Percentiles rank a stretch among this genome's conserved stretches.
Conservation (phyloP, 805 yeast species). For the Lachancea mirantina region DNA sequence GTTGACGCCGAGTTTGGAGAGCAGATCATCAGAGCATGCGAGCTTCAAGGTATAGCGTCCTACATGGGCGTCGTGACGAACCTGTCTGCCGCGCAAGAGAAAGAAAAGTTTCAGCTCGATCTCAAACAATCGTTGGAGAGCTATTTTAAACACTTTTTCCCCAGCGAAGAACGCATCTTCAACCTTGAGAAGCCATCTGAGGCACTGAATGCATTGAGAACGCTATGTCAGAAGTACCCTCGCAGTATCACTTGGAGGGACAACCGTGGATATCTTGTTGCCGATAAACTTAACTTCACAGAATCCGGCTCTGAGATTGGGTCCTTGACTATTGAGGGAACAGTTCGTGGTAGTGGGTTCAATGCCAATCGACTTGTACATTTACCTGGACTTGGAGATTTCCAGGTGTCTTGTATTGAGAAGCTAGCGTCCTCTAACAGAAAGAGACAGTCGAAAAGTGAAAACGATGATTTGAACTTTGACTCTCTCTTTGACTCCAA, state of each 20-base stretch:
- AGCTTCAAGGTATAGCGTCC: constrained; percentile 86
- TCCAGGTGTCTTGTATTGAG: constrained; percentile 63
- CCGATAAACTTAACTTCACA: constrained; percentile 46
- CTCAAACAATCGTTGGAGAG: constrained; percentile 56
- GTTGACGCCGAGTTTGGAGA: constrained; percentile 79
- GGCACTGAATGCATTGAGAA: constrained; percentile 63
- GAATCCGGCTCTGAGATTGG: constrained; percentile 26
- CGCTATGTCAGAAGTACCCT: constrained; percentile 80
- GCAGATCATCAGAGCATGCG: constrained; percentile 78
- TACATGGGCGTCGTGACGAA: constrained; percentile 75
- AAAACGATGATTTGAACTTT: constrained; percentile 12
- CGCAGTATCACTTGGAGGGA: constrained; percentile 88
- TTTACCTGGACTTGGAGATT: constrained; percentile 87
- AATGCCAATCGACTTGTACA: constrained; percentile 72
- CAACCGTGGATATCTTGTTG: constrained; percentile 78
- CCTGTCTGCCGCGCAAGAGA: constrained; percentile 56
- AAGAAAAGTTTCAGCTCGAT: constrained; percentile 70
- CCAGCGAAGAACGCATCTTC: constrained; percentile 70
- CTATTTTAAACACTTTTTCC: constrained; percentile 68
- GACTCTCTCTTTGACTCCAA: constrained; percentile 28
- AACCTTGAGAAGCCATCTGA: constrained; percentile 64
- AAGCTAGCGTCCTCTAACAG: constrained; percentile 33
- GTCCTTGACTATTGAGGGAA: constrained; percentile 63
- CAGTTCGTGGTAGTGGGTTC: constrained; percentile 81
- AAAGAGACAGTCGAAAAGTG: constrained; percentile 20